Conservation (phyloP, 176 grass and related monocot species). For the Cenchrus fungigraminus region DNA sequence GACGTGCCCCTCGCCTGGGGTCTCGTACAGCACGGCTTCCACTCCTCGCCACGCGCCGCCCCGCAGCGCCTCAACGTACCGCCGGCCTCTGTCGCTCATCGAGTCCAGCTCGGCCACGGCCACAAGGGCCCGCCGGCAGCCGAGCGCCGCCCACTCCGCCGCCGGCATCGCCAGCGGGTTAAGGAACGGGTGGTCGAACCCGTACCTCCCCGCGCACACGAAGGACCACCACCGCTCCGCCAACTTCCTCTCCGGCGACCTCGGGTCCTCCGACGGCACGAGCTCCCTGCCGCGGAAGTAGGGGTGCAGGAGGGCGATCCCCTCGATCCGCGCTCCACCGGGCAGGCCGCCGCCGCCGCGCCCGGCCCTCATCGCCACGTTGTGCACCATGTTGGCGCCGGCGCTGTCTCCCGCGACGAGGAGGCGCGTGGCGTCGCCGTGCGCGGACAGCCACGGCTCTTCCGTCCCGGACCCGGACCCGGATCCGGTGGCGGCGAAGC, state of each 20-base stretch:
- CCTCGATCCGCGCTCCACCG: conserved; percentile 28
- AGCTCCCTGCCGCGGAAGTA: conserved; percentile 51
- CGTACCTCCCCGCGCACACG: conserved; percentile 32
- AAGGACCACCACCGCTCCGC: conserved; percentile 31
- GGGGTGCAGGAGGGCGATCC: conserved; percentile 56
- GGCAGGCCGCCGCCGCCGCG: not conserved
- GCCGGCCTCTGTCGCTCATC: conserved; percentile 46
- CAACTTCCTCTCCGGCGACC: not conserved
- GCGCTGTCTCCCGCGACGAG: conserved; percentile 62
- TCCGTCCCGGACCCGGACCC: not conserved
- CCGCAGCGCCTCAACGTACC: conserved; percentile 55
- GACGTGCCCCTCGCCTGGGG: conserved; percentile 40
- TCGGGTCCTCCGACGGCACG: conserved; percentile 34
- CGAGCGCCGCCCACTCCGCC: conserved; percentile 42
- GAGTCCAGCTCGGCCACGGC: conserved; percentile 45
- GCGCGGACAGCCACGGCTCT: conserved; percentile 61
- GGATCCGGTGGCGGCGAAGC: not conserved
- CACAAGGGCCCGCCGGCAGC: conserved; percentile 50
- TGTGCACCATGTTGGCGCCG: conserved; percentile 60
- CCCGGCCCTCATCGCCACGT: conserved; percentile 47
- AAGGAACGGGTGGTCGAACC: conserved; percentile 56
- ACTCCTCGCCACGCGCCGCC: conserved; percentile 56
- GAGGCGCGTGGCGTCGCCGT: conserved; percentile 50
- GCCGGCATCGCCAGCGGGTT: conserved; percentile 46
- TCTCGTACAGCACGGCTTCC: conserved; percentile 47